Evolutionary conservation across 768 basidiomycete genomes (phyloP).

Genomic region (Pisolithus tinctorius): DNA sequence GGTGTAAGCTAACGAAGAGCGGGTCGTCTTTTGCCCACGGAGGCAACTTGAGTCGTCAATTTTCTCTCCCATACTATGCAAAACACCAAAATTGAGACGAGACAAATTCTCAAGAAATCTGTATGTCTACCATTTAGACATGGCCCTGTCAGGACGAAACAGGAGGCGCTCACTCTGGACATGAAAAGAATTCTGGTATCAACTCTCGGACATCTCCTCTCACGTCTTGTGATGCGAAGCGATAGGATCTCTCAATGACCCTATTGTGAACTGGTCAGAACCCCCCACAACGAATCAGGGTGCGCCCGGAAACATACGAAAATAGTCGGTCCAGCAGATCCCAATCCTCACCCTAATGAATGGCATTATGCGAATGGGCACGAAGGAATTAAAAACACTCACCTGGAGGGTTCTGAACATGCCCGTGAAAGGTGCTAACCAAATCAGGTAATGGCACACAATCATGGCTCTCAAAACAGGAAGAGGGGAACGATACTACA

Average conservation of each 20-base stretch:
- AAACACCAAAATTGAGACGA: slow-evolving; percentile 69
- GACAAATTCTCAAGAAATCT: slow-evolving; percentile 82
- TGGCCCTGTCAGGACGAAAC: background rate
- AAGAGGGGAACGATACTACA: background rate
- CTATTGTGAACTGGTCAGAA: slow-evolving; percentile 31
- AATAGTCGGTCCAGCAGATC: slow-evolving; percentile 88
- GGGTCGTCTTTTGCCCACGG: slow-evolving; percentile 87
- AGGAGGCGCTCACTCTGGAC: slow-evolving; percentile 56
- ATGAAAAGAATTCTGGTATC: slow-evolving; percentile 84
- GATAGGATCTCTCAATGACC: slow-evolving; percentile 74
- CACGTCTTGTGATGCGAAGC: slow-evolving; percentile 78
- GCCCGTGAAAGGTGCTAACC: slow-evolving; percentile 83
- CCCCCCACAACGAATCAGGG: background rate
- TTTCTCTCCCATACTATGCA: slow-evolving; percentile 65
- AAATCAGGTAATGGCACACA: slow-evolving; percentile 89
- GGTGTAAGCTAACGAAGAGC: slow-evolving; percentile 72
- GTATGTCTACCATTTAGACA: background rate
- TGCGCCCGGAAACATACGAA: slow-evolving; percentile 36
- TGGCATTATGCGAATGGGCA: background rate
- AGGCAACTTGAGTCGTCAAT: slow-evolving; percentile 83
- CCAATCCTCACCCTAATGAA: slow-evolving; percentile 80
- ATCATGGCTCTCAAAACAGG: slow-evolving; percentile 56
- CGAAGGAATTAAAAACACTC: slow-evolving; percentile 4
- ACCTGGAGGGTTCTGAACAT: slow-evolving; percentile 90
- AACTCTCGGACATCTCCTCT: slow-evolving; percentile 91